Conservation (phyloP, 1,284 basidiomycete species). For the Puccinia hordei region DNA sequence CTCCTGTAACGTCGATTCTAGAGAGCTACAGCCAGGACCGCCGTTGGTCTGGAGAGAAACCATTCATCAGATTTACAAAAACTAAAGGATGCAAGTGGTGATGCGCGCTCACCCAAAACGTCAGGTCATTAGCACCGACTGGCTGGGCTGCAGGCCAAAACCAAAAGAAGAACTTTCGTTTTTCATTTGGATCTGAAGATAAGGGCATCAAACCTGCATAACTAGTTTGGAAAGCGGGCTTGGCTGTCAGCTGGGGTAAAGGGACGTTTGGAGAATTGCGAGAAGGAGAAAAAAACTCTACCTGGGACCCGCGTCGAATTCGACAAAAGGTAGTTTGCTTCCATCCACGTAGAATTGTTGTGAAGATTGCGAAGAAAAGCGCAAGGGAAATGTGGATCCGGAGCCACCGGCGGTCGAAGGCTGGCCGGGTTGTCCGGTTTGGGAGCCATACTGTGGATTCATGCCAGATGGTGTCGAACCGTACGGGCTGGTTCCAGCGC, state of each 20-base stretch:
- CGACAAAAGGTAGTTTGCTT: slow-evolving; percentile 36
- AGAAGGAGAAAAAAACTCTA: background rate
- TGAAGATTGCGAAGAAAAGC: slow-evolving; percentile 31
- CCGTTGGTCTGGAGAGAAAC: slow-evolving; percentile 37
- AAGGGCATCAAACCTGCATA: slow-evolving; percentile 45
- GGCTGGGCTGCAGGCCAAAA: slow-evolving; percentile 32
- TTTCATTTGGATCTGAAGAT: slow-evolving; percentile 26
- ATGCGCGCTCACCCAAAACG: slow-evolving; percentile 41
- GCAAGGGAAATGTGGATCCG: slow-evolving; percentile 11
- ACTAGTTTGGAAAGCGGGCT: slow-evolving; percentile 2
- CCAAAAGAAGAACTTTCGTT: slow-evolving; percentile 47
- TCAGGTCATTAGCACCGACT: slow-evolving; percentile 27
- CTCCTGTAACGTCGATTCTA: slow-evolving; percentile 47
- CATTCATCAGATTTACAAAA: slow-evolving; percentile 14
- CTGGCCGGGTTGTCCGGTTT: background rate
- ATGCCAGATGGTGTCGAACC: background rate
- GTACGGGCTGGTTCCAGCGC: background rate
- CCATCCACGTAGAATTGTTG: slow-evolving; percentile 45
- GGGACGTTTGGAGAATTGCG: background rate
- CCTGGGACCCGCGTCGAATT: slow-evolving; percentile 49
- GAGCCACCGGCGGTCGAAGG: background rate
- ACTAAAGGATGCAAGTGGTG: background rate
- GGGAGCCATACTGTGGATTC: slow-evolving; percentile 7
- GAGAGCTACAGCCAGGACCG: slow-evolving; percentile 48
- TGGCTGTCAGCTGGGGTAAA: background rate